These are phyloP conservation scores for Phytophthora sp. DNA, from an alignment of 352 stramenopile species.

Conservation along the genomic window DNA sequence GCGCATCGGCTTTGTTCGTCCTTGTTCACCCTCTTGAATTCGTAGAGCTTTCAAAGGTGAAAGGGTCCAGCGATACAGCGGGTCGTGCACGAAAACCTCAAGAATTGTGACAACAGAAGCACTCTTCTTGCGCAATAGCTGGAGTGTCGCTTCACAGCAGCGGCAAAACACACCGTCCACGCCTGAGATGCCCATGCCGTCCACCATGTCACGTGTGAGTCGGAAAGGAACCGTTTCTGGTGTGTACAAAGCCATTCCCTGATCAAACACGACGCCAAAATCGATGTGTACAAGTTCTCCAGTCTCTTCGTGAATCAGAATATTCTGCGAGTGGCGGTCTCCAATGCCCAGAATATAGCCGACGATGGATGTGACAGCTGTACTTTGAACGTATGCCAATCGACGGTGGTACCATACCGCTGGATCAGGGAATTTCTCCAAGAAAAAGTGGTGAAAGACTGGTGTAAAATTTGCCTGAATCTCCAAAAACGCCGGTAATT, in stretches of 20 bases:
- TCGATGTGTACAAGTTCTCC: constrained; percentile 99
- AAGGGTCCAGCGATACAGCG: constrained; percentile 98
- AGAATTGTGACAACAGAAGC: constrained; percentile 97
- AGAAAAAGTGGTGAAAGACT: constrained; percentile 97
- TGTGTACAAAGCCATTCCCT: constrained; percentile 92
- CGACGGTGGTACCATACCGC: constrained; percentile 94
- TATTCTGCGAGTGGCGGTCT: constrained; percentile 98
- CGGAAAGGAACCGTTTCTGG: constrained; percentile 99
- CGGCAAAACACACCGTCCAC: constrained; percentile 96
- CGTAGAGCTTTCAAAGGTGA: constrained; percentile 89
- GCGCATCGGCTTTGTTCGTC: constrained; percentile 12
- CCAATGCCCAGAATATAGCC: constrained; percentile 97
- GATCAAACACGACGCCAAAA: constrained; percentile 99
- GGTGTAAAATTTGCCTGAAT: constrained; percentile 97
- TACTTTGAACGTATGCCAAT: constrained; percentile 95
- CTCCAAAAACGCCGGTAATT: constrained; percentile 84
- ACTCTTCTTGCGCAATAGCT: constrained; percentile 92
- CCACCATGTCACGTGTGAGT: constrained; percentile 98
- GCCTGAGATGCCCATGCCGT: constrained; percentile 98
- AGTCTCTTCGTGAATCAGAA: constrained; percentile 97
- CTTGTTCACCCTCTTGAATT: constrained; percentile 66
- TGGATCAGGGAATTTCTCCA: constrained; percentile 96
- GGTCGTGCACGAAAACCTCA: constrained; percentile 98
- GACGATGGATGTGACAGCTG: constrained; percentile 97
- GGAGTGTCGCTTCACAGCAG: constrained; percentile 94